These are phyloP conservation scores for Calonectria crousiana DNA, from an alignment of 2,329 filamentous ascomycete species.

Conservation along the genomic window DNA sequence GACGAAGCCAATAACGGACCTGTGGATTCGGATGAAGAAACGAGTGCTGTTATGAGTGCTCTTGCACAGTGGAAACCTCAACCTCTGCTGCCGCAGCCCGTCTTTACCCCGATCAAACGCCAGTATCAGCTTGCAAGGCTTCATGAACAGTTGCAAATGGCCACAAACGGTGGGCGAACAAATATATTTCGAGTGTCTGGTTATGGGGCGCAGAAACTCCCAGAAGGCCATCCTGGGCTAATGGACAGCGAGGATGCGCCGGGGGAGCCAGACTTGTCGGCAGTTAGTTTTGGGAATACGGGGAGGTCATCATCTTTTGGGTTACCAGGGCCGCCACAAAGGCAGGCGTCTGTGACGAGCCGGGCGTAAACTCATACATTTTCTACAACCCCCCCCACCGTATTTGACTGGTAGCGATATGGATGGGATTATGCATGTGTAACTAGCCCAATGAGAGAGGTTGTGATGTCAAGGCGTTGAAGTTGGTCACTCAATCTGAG, in stretches of 20 bases:
- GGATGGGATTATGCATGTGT: background rate
- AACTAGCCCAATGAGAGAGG: background rate
- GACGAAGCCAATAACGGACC: constrained; percentile 83
- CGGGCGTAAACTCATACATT: constrained; percentile 53
- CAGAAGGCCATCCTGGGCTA: constrained; percentile 61
- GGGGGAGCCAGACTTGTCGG: constrained; percentile 66
- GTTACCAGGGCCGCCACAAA: constrained; percentile 54
- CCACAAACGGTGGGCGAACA: constrained; percentile 73
- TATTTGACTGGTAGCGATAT: background rate
- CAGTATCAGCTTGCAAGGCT: constrained; percentile 74
- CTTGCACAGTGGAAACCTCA: constrained; percentile 81
- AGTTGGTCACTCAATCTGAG: background rate
- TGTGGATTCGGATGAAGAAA: constrained; percentile 95
- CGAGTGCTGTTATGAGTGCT: constrained; percentile 86
- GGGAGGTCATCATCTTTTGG: constrained; percentile 60
- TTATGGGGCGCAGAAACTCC: constrained; percentile 66
- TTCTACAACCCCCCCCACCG: background rate
- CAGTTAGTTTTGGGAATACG: constrained; percentile 51
- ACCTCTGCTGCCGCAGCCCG: constrained; percentile 77
- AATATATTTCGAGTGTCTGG: constrained; percentile 75
- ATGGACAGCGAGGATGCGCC: constrained; percentile 67
- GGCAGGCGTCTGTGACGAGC: constrained; percentile 61
- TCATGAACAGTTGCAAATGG: constrained; percentile 74
- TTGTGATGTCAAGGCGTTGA: background rate
- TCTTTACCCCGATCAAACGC: constrained; percentile 71